Evolutionary conservation across 805 yeast genomes (phyloP).

Genomic region (Candida ascalaphidarum): DNA sequence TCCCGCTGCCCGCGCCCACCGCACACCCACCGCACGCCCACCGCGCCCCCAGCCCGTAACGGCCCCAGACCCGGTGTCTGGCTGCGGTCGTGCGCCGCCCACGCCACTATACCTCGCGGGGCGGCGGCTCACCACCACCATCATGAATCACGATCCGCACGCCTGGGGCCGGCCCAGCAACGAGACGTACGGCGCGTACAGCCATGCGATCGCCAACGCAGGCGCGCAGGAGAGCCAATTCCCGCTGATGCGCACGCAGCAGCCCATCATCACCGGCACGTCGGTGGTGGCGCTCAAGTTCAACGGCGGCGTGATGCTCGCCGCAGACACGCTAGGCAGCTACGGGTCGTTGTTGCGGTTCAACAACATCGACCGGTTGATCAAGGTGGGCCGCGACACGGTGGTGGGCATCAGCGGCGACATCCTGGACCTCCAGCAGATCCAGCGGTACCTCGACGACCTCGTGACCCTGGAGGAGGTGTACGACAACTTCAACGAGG

Average conservation of each 20-base stretch:
- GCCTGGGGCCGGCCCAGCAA: slow-evolving; percentile 94
- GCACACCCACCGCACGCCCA: no score
- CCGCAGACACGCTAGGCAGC: slow-evolving; percentile 89
- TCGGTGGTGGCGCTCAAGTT: slow-evolving; percentile 89
- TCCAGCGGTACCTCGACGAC: slow-evolving; percentile 68
- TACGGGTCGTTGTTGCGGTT: slow-evolving; percentile 91
- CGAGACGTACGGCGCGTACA: slow-evolving; percentile 74
- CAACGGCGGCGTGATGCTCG: slow-evolving; percentile 83
- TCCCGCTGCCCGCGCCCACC: no score
- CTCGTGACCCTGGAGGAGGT: slow-evolving; percentile 64
- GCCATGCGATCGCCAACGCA: slow-evolving; percentile 64
- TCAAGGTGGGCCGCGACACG: slow-evolving; percentile 77
- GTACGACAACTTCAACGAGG: slow-evolving; percentile 68
- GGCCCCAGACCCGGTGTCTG: no score
- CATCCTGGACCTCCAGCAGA: slow-evolving; percentile 83
- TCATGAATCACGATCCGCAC: slow-evolving; percentile 92
- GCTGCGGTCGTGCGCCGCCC: no score
- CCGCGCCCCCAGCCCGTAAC: no score
- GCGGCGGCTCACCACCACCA: no score
- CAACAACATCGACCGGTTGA: slow-evolving; percentile 74
- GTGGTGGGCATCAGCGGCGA: slow-evolving; percentile 95
- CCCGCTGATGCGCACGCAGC: slow-evolving; percentile 83
- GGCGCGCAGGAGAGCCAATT: slow-evolving; percentile 21
- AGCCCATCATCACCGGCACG: slow-evolving; percentile 94
- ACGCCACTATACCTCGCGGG: no score